These are phyloP conservation scores for Rhizomucor pusillus DNA, from an alignment of 371 early-diverging fungal genomes.

Conservation along the genomic window DNA sequence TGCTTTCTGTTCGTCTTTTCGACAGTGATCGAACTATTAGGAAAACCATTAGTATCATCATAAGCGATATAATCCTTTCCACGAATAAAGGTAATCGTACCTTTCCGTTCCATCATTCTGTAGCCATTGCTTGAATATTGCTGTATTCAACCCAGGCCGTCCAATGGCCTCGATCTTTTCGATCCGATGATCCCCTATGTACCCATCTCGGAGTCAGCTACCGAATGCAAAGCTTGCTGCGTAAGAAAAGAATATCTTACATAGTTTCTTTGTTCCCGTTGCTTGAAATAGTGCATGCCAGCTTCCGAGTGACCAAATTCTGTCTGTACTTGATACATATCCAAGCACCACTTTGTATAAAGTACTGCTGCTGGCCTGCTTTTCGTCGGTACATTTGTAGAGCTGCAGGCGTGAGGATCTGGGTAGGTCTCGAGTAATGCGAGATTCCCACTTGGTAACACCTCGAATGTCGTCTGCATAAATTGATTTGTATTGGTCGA, in stretches of 20 bases:
- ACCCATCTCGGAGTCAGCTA: neutral
- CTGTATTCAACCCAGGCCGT: conserved; percentile 5
- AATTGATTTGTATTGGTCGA: too few species aligned
- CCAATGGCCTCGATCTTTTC: conserved; percentile 2
- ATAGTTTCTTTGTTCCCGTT: conserved; percentile 7
- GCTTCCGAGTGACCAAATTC: conserved; percentile 6
- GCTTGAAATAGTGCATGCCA: conserved; percentile 14
- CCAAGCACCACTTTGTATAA: too few species aligned
- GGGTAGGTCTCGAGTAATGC: too few species aligned
- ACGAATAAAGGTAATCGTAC: neutral
- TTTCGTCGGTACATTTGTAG: too few species aligned
- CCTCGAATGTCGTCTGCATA: too few species aligned
- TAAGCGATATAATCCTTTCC: neutral
- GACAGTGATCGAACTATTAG: conserved; percentile 1
- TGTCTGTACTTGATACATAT: conserved; percentile 4
- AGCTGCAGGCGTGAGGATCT: too few species aligned
- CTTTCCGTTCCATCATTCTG: conserved; percentile 2
- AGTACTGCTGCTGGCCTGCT: too few species aligned
- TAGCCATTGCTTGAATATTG: conserved; percentile 1
- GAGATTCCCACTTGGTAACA: too few species aligned
- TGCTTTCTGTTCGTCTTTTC: conserved; percentile 9
- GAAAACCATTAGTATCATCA: neutral
- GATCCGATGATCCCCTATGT: conserved; percentile 15
- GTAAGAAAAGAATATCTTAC: conserved; percentile 1
- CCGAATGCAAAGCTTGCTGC: neutral